Conservation (phyloP, 2,329 filamentous ascomycete species). For the Drechslera avenae region DNA sequence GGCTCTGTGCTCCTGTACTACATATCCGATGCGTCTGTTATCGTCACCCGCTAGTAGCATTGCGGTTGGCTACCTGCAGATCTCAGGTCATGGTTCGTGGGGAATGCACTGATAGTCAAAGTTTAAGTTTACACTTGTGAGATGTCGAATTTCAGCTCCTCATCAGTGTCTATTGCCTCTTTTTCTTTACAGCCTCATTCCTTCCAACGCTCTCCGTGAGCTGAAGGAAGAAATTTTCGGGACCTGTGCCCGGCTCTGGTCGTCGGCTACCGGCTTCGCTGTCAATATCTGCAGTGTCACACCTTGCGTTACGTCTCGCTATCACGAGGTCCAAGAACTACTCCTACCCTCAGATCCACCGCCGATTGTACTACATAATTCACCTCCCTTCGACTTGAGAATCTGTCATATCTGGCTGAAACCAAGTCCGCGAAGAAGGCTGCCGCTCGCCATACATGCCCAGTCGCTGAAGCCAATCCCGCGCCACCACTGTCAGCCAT, state of each 20-base stretch:
- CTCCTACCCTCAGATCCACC: conserved; percentile 27
- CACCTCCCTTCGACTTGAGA: conserved; percentile 25
- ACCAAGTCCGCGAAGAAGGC: conserved; percentile 16
- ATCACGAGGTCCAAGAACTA: conserved; percentile 26
- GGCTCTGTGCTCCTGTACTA: conserved; percentile 12
- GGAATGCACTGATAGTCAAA: too few relatives aligned
- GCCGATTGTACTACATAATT: conserved; percentile 24
- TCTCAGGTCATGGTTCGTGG: conserved; percentile 2
- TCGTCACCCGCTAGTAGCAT: conserved; percentile 11
- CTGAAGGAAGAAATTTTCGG: too few relatives aligned
- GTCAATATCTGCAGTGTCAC: conserved; percentile 28
- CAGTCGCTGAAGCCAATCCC: neutral
- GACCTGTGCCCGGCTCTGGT: too few relatives aligned
- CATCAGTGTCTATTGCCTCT: neutral
- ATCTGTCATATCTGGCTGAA: conserved; percentile 21
- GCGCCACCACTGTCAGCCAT: neutral
- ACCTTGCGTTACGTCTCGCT: conserved; percentile 19
- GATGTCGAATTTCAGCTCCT: neutral
- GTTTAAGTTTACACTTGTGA: neutral
- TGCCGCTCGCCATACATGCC: conserved; percentile 14
- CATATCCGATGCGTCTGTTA: conserved; percentile 8
- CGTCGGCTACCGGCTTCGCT: conserved; percentile 14
- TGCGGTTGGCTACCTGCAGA: neutral
- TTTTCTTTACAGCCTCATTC: neutral
- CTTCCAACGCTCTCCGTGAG: neutral